Evolutionary conservation across 1,284 basidiomycete genomes (phyloP).

Genomic region (Schizopora paradoxa): DNA sequence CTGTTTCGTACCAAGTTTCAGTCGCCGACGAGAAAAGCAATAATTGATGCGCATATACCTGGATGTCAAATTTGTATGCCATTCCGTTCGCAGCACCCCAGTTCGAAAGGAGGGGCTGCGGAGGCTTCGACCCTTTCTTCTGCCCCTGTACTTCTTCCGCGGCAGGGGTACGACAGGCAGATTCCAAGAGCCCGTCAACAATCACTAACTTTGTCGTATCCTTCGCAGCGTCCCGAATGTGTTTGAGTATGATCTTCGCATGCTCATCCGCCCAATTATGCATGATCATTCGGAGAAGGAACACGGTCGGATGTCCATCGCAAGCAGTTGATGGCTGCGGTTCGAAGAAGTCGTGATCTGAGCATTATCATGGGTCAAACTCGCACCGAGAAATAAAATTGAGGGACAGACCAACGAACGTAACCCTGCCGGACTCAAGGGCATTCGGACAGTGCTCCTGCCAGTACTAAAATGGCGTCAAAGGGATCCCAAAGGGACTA

Average conservation of each 20-base stretch:
- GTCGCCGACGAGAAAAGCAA: neutral
- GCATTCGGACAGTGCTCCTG: too few species aligned
- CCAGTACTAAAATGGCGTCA: too few species aligned
- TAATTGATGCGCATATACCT: conserved; percentile 7
- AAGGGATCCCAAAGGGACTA: too few species aligned
- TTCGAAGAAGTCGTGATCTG: conserved; percentile 13
- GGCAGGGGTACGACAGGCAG: conserved; percentile 8
- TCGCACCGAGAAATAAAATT: too few species aligned
- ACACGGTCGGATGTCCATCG: conserved; percentile 7
- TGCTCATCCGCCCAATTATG: conserved; percentile 18
- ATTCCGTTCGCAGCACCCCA: conserved; percentile 17
- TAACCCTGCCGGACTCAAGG: too few species aligned
- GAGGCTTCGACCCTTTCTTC: conserved; percentile 5
- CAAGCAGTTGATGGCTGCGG: conserved; percentile 1
- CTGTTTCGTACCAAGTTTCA: conserved; percentile 3
- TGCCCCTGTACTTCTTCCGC: neutral
- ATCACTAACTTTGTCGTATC: conserved; percentile 8
- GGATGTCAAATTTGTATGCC: conserved; percentile 19
- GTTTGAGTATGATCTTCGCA: conserved; percentile 3
- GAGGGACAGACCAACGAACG: too few species aligned
- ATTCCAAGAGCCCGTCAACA: conserved; percentile 12
- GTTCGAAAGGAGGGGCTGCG: conserved; percentile 18
- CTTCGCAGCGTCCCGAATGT: conserved; percentile 2
- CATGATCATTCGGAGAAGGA: conserved; percentile 14
- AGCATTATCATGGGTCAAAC: too few species aligned